Evolutionary conservation across 805 yeast species (phyloP), one percentile per base, ranked within the genome.

Genomic region (Metschnikowia bowlesiae): DNA sequence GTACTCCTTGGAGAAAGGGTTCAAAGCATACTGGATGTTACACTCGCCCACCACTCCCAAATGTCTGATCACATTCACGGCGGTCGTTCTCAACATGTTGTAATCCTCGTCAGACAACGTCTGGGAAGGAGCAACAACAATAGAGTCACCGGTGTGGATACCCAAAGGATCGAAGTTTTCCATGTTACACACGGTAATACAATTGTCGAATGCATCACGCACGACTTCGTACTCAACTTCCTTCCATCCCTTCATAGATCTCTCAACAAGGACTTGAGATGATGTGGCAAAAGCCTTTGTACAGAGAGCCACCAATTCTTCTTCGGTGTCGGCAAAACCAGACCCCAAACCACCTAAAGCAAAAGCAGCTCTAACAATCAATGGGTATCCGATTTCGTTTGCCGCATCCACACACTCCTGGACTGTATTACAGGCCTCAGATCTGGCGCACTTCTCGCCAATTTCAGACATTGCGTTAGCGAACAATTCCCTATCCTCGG

Each of bases 11-110:
- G 95, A 85, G 72, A 84, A 81, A 53, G 99, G 98, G 66, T 92
- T 87, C 67, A 92, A 79, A 47, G 98, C 97, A 66, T 92, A 92
- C 73, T 92, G 99, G 64, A 92, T 89, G 76, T 92, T 92, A 80
- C 99, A 92, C 77, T 92, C 99, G 78, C 99, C 99, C 66, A 92
- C 98, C 67, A 92, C 99, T 63, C 98, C 98, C 63, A 92, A 78
- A 67, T 92, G 99, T 71, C 98, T 85, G 61, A 92, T 94, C 56
- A 92, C 96, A 57, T 92, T 94, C 60, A 94, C 94, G 43, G 99
- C 99, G 42, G 99, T 89, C 46, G 97, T 87, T 76, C 99, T 84
- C 67, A 92, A 80, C 98, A 94, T 94, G 75, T 92, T 89, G 76
- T 91, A 92, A 65, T 92, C 99, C 68, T 89, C 97, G 67, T 92